Conservation (phyloP, 1,284 basidiomycete genomes). For the Leccinum subfulvum region DNA sequence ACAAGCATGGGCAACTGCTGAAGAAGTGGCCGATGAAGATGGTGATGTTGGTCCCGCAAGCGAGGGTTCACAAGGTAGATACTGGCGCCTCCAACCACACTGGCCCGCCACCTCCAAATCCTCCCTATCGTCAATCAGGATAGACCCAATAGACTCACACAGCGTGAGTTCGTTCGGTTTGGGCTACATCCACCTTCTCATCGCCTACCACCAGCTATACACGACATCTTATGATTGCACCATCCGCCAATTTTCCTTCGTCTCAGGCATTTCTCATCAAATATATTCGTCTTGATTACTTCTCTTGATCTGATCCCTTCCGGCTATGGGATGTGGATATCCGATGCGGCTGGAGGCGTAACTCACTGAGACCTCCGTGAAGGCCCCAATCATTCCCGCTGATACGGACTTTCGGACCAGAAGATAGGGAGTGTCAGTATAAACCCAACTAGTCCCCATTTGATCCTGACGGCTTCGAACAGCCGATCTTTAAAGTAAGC, state of each 20-base stretch:
- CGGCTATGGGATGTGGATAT: conserved; percentile 79
- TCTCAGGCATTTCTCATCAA: conserved; percentile 65
- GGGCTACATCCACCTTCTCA: conserved; percentile 1
- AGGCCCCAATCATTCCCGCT: conserved; percentile 49
- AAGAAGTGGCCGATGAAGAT: conserved; percentile 64
- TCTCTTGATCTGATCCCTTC: conserved; percentile 63
- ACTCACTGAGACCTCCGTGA: conserved; percentile 74
- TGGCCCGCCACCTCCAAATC: conserved; percentile 79
- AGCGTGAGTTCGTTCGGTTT: conserved; percentile 43
- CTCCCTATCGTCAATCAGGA: conserved; percentile 71
- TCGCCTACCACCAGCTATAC: conserved; percentile 49
- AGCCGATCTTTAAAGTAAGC: conserved; percentile 63
- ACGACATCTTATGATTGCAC: conserved; percentile 79
- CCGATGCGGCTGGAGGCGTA: conserved; percentile 64
- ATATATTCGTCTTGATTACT: conserved; percentile 58
- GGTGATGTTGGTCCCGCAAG: conserved; percentile 43
- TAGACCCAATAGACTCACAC: conserved; percentile 71
- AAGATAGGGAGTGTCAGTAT: conserved; percentile 78
- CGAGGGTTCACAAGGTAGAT: conserved; percentile 62
- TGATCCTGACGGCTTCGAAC: conserved; percentile 73
- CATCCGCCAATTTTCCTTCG: conserved; percentile 67
- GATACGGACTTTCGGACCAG: conserved; percentile 64
- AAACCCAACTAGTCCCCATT: conserved; percentile 66
- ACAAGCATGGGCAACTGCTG: conserved; percentile 70
- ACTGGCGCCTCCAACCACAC: conserved; percentile 76